Percentiles rank a stretch among this genome's conserved stretches.
These are phyloP conservation scores for Diplocarpon rosae DNA, from an alignment of 2,329 filamentous ascomycete genomes.

Conservation along the genomic window DNA sequence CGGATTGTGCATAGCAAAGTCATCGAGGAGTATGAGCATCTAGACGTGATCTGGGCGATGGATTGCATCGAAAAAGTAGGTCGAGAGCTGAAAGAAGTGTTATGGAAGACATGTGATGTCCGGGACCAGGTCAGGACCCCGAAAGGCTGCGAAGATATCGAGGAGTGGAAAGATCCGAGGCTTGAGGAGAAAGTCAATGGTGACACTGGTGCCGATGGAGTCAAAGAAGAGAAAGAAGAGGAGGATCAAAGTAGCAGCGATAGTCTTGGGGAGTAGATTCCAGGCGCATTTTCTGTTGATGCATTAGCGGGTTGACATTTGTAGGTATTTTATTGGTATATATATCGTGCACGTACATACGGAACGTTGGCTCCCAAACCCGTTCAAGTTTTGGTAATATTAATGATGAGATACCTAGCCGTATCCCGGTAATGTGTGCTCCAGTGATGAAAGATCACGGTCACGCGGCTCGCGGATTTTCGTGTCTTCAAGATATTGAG, in stretches of 20 bases:
- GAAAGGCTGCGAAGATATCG: slow-evolving; percentile 23
- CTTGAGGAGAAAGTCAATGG: not conserved
- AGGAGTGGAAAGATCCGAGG: slow-evolving; percentile 17
- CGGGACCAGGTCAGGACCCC: slow-evolving; percentile 21
- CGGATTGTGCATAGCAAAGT: slow-evolving; percentile 70
- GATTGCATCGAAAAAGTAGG: slow-evolving; percentile 78
- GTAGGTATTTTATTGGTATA: not conserved
- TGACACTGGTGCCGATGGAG: not conserved
- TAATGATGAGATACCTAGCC: not conserved
- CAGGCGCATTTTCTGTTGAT: not conserved
- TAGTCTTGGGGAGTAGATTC: not conserved
- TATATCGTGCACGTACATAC: not conserved
- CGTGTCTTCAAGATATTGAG: too few relatives aligned
- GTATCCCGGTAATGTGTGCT: too few relatives aligned
- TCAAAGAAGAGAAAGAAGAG: not conserved
- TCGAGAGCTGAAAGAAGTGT: slow-evolving; percentile 63
- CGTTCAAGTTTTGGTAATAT: too few relatives aligned
- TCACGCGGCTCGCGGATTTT: too few relatives aligned
- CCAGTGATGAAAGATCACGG: too few relatives aligned
- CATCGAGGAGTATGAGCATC: slow-evolving; percentile 81
- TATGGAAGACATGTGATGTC: slow-evolving; percentile 63
- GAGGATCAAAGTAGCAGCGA: slow-evolving; percentile 5
- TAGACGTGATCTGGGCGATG: slow-evolving; percentile 93
- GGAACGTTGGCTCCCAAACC: too few relatives aligned
- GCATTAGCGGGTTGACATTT: not conserved